Evolutionary conservation across 1,139 yeast genomes (phyloP).

Genomic region (Saccharomycopsis phalli): DNA sequence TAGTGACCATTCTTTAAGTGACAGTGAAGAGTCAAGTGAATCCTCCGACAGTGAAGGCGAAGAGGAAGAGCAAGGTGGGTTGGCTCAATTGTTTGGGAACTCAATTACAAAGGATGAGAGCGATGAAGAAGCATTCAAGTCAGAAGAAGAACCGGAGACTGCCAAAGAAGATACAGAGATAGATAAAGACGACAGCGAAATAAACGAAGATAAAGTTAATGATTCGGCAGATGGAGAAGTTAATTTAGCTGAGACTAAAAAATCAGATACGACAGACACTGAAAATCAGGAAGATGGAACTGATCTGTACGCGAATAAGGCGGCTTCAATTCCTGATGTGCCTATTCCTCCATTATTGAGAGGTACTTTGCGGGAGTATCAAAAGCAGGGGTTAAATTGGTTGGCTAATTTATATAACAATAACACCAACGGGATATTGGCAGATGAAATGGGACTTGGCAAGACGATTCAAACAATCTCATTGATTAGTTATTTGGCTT

Average conservation of each 20-base stretch:
- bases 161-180: slow-evolving; percentile 20
- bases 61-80: slow-evolving; percentile 21
- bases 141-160: slow-evolving; percentile 22
- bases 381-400: slow-evolving; percentile 96
- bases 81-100: slow-evolving; percentile 25
- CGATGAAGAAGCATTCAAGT: slow-evolving; percentile 21
- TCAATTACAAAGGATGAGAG: slow-evolving; percentile 20
- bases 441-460: slow-evolving; percentile 99
- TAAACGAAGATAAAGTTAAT: slow-evolving; percentile 20
- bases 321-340: slow-evolving; percentile 52
- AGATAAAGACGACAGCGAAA: slow-evolving; percentile 18
- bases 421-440: slow-evolving; percentile 91
- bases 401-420: slow-evolving; percentile 87
- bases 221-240: slow-evolving; percentile 5
- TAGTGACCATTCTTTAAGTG: slow-evolving; percentile 21
- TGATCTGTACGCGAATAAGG: slow-evolving; percentile 32
- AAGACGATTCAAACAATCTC: slow-evolving; percentile 95
- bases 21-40: slow-evolving; percentile 19
- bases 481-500: slow-evolving; percentile 76
- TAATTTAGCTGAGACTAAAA: slow-evolving; percentile 9
- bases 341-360: slow-evolving; percentile 61
- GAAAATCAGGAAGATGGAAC: slow-evolving; percentile 21
- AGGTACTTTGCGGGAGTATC: slow-evolving; percentile 84
- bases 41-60: slow-evolving; percentile 21
- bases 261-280: slow-evolving; percentile 21